phyloP scores from a whole-genome alignment of 306 rosid genomes.

The Abrus precatorius region DNA sequence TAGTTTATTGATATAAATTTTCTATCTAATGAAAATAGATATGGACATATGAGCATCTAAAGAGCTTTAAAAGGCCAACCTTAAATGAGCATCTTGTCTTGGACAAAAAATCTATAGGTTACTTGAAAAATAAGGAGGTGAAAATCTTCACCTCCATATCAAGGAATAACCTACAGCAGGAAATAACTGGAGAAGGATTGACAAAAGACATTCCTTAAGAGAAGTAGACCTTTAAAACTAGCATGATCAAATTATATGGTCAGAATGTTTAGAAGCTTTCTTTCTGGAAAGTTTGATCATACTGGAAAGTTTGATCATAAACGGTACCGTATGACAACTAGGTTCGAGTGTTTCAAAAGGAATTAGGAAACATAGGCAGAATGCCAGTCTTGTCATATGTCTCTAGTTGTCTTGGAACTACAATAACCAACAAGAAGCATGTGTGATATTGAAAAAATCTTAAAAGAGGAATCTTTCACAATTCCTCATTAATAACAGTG shows the following conservation, averaged over 20 bases:
- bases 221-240: constrained; percentile 1
- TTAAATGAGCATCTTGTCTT: too few relatives aligned
- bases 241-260: background rate
- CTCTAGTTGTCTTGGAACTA: background rate
- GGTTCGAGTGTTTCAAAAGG: background rate
- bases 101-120: too few relatives aligned
- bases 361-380: background rate
- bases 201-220: background rate
- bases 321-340: background rate
- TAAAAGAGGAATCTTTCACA: background rate
- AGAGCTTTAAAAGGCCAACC: too few relatives aligned
- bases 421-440: constrained; percentile 5
- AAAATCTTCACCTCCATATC: background rate
- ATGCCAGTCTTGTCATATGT: constrained; percentile 12
- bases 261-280: background rate
- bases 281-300: background rate
- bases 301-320: background rate
- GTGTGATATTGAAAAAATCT: background rate
- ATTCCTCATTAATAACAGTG: background rate
- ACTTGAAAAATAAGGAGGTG: too few relatives aligned
- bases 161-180: background rate
- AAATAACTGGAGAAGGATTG: background rate
- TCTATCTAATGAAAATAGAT: too few relatives aligned
- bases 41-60: too few relatives aligned
- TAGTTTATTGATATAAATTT: too few relatives aligned